phyloP scores from a whole-genome alignment of 2,329 filamentous ascomycete genomes.

The Aureobasidium subglaciale region DNA sequence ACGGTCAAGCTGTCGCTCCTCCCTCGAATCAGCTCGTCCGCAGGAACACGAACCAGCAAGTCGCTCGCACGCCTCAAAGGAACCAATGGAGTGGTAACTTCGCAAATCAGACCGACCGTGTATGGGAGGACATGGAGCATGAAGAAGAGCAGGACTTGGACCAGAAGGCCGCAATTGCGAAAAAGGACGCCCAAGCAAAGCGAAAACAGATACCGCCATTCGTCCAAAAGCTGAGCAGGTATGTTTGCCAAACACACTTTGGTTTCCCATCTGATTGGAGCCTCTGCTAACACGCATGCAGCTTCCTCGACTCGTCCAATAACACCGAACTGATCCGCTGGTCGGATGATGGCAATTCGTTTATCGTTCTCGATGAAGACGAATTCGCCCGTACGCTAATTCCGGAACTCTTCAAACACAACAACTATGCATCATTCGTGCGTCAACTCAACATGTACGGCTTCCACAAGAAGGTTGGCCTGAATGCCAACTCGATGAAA shows the following conservation, averaged over 20 bases:
- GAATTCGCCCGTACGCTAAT: conserved; percentile 70
- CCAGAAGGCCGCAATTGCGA: conserved; percentile 70
- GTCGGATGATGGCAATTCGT: conserved; percentile 94
- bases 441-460: conserved; percentile 58
- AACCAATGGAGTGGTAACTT: conserved; percentile 38
- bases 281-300: conserved; percentile 32
- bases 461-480: conserved; percentile 50
- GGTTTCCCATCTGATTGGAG: conserved; percentile 16
- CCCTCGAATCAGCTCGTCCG: conserved; percentile 40
- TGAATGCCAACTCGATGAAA: conserved; percentile 96
- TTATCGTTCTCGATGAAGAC: conserved; percentile 93
- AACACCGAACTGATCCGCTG: conserved; percentile 94
- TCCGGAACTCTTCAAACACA: conserved; percentile 71
- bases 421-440: conserved; percentile 72
- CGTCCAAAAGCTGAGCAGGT: conserved; percentile 97
- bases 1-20: conserved; percentile 19
- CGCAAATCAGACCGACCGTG: conserved; percentile 25
- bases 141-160: conserved; percentile 75
- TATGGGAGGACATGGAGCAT: conserved; percentile 44
- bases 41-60: conserved; percentile 40
- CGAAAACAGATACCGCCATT: conserved; percentile 95
- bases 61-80: conserved; percentile 31
- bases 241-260: conserved; percentile 29
- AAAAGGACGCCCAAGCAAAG: conserved; percentile 81
- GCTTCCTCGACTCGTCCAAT: conserved; percentile 86